Evolutionary conservation across 495 filamentous ascomycete genomes (phyloP).

Genomic region (Neurospora tetraspora): DNA sequence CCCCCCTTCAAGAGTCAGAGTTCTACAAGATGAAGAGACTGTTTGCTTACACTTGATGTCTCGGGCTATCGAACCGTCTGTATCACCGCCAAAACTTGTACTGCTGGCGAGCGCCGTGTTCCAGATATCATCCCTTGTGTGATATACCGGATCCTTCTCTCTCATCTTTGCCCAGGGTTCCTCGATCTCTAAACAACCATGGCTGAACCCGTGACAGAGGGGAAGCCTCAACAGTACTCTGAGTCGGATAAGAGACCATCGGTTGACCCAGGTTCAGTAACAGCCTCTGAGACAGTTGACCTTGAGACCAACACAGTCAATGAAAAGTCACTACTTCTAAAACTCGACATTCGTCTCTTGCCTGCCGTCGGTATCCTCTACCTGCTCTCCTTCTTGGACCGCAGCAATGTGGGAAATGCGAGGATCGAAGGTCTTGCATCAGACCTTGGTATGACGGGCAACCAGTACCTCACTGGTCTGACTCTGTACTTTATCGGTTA

Average conservation of each 20-base stretch:
- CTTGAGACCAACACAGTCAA: constrained; percentile 29
- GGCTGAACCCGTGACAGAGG: neutral
- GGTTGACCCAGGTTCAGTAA: constrained; percentile 2
- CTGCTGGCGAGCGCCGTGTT: neutral
- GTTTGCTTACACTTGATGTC: neutral
- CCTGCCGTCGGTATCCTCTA: constrained; percentile 62
- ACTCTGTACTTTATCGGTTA: constrained; percentile 73
- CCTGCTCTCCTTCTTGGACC: constrained; percentile 62
- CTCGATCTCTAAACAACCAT: neutral
- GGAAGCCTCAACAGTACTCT: neutral
- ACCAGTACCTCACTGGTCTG: constrained; percentile 61
- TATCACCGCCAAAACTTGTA: neutral
- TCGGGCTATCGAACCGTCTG: neutral
- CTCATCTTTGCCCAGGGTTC: neutral
- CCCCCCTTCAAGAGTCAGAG: neutral
- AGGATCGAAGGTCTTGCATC: constrained; percentile 51
- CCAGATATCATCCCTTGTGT: neutral
- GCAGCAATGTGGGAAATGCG: constrained; percentile 56
- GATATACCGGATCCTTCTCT: neutral
- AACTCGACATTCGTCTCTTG: constrained; percentile 53
- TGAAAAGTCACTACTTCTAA: constrained; percentile 53
- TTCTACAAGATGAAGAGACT: neutral
- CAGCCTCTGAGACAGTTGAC: constrained; percentile 15
- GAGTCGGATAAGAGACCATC: constrained; percentile 1
- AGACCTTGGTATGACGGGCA: constrained; percentile 58